phyloP scores from a whole-genome alignment of 768 basidiomycete species.

The Lactifluus piperatus region DNA sequence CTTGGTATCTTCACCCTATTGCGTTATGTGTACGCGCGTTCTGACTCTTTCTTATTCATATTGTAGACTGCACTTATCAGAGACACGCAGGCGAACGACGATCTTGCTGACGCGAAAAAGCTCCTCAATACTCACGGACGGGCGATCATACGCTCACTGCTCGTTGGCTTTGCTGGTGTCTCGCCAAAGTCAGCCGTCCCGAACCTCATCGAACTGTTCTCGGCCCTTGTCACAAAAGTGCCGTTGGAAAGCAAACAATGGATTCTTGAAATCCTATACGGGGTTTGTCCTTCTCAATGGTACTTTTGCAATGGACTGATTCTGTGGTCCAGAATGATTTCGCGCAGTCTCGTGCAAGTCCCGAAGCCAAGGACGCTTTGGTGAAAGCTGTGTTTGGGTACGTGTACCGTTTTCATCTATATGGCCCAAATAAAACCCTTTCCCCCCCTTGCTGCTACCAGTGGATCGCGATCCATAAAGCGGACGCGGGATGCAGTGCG shows the following conservation, averaged over 20 bases:
- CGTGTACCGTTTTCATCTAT: constrained; percentile 18
- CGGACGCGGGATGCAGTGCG: constrained; percentile 76
- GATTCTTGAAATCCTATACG: constrained; percentile 64
- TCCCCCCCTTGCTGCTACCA: not conserved
- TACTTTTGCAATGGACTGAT: not conserved
- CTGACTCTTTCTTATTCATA: not conserved
- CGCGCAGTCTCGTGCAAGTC: constrained; percentile 59
- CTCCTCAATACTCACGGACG: constrained; percentile 50
- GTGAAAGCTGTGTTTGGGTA: constrained; percentile 63
- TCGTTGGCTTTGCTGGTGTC: constrained; percentile 75
- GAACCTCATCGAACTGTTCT: constrained; percentile 79
- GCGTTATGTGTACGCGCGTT: not conserved
- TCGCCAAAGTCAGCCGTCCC: constrained; percentile 77
- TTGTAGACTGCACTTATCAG: constrained; percentile 54
- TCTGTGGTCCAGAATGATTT: constrained; percentile 53
- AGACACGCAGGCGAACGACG: constrained; percentile 54
- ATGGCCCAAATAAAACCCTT: not conserved
- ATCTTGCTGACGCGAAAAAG: constrained; percentile 46
- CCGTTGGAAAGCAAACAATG: constrained; percentile 51
- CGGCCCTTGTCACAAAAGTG: constrained; percentile 51
- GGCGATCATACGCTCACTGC: constrained; percentile 58
- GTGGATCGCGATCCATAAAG: constrained; percentile 62
- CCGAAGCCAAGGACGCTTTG: constrained; percentile 72
- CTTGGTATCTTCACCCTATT: constrained; percentile 46
- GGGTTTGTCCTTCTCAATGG: constrained; percentile 32